A percentile compares a stretch with the other conserved stretches of the same genome.
phyloP scores from a whole-genome alignment of 305 asterid species.

The Fraxinus velutina region DNA sequence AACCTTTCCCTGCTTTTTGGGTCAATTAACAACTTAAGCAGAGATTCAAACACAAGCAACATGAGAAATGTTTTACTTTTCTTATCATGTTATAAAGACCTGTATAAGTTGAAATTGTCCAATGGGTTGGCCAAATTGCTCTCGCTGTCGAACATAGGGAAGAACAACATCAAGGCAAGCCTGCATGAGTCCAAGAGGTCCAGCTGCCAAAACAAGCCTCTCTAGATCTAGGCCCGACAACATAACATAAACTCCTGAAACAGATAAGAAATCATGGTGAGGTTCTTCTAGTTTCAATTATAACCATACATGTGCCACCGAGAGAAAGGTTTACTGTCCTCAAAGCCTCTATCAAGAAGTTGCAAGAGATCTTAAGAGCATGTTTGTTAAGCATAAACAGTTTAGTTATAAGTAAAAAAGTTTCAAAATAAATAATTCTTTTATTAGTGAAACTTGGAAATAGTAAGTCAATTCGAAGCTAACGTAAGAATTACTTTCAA shows the following conservation, averaged over 20 bases:
- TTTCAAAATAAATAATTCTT: neutral
- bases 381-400: neutral
- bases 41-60: neutral
- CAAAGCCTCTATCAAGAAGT: neutral
- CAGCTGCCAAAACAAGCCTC: conserved; percentile 92
- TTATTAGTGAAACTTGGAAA: neutral
- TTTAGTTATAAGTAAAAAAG: neutral
- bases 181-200: conserved; percentile 96
- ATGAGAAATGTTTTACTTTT: neutral
- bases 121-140: conserved; percentile 88
- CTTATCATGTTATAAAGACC: conserved; percentile 36
- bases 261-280: conserved; percentile 27
- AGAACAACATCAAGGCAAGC: conserved; percentile 90
- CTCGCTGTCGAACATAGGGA: conserved; percentile 81
- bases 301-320: neutral
- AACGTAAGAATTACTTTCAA: neutral
- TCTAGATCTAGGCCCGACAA: conserved; percentile 96
- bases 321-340: neutral
- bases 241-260: conserved; percentile 93
- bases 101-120: conserved; percentile 91
- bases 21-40: conserved; percentile 19
- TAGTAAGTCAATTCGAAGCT: neutral
- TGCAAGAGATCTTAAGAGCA: neutral
- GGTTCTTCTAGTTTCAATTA: conserved; percentile 1
- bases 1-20: conserved; percentile 71